Evolutionary conservation across 129 eudicot genomes (phyloP), one percentile per base, ranked within the genome.

Genomic region (Chrysanthemum makinoi): DNA sequence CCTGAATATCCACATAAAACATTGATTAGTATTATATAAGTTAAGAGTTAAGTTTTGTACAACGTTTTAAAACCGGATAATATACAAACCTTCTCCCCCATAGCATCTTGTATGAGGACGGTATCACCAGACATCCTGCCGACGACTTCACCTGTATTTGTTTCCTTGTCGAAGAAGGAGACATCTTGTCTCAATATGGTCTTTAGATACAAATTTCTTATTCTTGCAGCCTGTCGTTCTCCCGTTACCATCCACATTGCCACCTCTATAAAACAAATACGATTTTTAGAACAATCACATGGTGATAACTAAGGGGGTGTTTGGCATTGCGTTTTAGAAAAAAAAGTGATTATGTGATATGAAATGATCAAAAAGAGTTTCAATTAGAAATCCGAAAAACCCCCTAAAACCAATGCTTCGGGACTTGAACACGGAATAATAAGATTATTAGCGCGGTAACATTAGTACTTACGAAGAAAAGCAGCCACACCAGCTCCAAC

Each of bases 111-210:
- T 77, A 93, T 87, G 59, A 93, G 91, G 68, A 93, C 91, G 5
- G 96, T 93, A 74, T 93, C 96, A n/a, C 98, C 95, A 15, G 98
- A 89, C 98, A 93, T 93, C 81, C 98, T 80, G 16, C 91, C 98
- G 26, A 93, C 83, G 44, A 93, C 96, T 83, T 89, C 98, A 57
- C 98, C 98, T 2, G 98, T 93, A 55, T 83, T 93, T n/a, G 95
- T 83, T 87, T 93, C 96, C 69, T 81, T 87, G 72, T 93, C 98
- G 70, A 89, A 93, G 86, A 93, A 93, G 39, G 90, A 70, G 6
- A 93, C 88, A 82, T 93, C 98, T 82, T 93, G 98, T 65, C 95
- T 83, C 63, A 93, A 79, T 35, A 93, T 93, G 13, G 91, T 87
- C 80, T 70, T 85, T 55, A 93, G 73, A 75, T 93, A 93, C 47